Evolutionary conservation across 805 yeast species (phyloP), one percentile per base, ranked within the genome.

Genomic region (Sporopachydermia lactativora): DNA sequence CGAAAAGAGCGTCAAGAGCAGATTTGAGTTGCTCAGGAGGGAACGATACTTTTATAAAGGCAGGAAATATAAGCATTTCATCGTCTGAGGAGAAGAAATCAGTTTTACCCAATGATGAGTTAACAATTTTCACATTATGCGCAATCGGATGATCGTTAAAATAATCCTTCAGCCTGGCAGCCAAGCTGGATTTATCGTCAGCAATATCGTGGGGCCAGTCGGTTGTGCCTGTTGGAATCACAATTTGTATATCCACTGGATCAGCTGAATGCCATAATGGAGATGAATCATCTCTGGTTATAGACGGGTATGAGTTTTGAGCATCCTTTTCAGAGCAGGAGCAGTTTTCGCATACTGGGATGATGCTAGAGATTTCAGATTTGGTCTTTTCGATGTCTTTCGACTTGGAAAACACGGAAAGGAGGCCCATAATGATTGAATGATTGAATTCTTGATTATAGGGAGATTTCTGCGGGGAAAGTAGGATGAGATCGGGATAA

Each of bases 171-270:
- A 75, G 60, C 6, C 58, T 61, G 31, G 65, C 47, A 34, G 75
- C 70, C 31, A 80, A 61, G 0, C 76, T 63, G 3, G 63, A 59
- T 17, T 52, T 40, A 19, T 68, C 71, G 5, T 66, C 62, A 5
- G 68, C 64, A 2, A 95, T 83, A 52, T 81, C 81, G 45, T 74
- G 89, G 13, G 60, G 63, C 98, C 98, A 89, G 58, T 89, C 94
- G 0, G 71, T 54, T 48, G 77, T 76, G 6, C 92, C 94, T 0
- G 96, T 86, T 2, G 95, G 81, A 0, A 88, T 77, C 24, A 89
- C 60, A 16, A 85, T 62, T 49, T 88, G 96, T 17, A 80, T 53
- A 2, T 76, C 78, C 36, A 75, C 75, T 1, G 81, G 76, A 46
- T 69, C 70, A 0, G 94, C 76, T 4, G 88, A 67, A 43, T 80